Conservation (phyloP, 495 filamentous ascomycete genomes). For the Diplogelasinospora grovesii region DNA sequence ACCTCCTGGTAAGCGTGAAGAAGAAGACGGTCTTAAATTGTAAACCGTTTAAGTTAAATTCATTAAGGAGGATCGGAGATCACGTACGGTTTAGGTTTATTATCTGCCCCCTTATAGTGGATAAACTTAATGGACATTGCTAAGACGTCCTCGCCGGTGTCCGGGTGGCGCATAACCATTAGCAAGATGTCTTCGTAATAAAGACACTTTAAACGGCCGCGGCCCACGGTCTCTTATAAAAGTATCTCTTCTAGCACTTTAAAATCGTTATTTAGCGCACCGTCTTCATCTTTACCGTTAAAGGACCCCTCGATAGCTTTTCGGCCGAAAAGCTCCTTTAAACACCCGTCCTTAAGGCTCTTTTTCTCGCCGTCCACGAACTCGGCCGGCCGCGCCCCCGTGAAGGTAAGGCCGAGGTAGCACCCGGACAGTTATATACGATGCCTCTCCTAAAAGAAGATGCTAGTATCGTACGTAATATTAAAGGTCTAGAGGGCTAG, state of each 20-base stretch:
- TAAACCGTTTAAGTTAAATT: neutral
- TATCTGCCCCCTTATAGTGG: constrained; percentile 26
- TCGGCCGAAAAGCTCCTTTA: constrained; percentile 12
- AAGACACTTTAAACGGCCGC: constrained; percentile 16
- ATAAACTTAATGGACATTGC: constrained; percentile 20
- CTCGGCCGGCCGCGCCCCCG: constrained; percentile 15
- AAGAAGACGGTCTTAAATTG: constrained; percentile 15
- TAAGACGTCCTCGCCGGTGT: constrained; percentile 17
- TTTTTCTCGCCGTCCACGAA: constrained; percentile 15
- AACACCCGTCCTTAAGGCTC: constrained; percentile 10
- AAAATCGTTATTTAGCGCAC: constrained; percentile 10
- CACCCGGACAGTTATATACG: constrained; percentile 5
- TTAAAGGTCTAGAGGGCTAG: no score
- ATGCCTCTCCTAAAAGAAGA: no score
- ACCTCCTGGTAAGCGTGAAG: constrained; percentile 10
- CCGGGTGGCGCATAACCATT: constrained; percentile 21
- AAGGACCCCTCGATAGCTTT: neutral
- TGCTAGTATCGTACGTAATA: no score
- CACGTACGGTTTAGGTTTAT: constrained; percentile 28
- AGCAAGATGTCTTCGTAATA: constrained; percentile 24
- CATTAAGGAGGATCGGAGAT: constrained; percentile 1
- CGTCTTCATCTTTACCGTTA: constrained; percentile 5
- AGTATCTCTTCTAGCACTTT: constrained; percentile 14
- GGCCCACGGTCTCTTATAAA: constrained; percentile 7
- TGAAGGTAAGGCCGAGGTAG: constrained; percentile 15